phyloP scores from a whole-genome alignment of 257 asterid species.

The Orobanche coerulescens region DNA sequence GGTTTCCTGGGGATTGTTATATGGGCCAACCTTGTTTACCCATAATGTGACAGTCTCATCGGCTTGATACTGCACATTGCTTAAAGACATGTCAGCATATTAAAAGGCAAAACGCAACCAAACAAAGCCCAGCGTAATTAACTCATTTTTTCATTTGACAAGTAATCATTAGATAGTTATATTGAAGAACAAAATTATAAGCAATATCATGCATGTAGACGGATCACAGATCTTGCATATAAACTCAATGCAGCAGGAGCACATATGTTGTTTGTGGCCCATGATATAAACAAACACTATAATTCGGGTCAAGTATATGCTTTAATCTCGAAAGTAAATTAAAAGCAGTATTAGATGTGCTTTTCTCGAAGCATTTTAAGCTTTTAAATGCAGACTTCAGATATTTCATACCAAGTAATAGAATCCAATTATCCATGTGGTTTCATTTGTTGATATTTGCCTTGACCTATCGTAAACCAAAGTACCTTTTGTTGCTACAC shows the following conservation, averaged over 20 bases:
- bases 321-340: background rate
- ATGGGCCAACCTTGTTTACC: slow-evolving; percentile 77
- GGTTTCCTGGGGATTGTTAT: slow-evolving; percentile 78
- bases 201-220: background rate
- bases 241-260: background rate
- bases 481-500: background rate
- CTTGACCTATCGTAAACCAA: slow-evolving; percentile 5
- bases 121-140: background rate
- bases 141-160: background rate
- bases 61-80: slow-evolving; percentile 48
- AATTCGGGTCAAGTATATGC: slow-evolving; percentile 6
- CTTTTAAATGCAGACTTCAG: background rate
- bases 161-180: background rate
- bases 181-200: background rate
- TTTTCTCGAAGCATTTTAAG: background rate
- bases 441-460: background rate
- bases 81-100: background rate
- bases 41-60: slow-evolving; percentile 53
- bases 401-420: background rate
- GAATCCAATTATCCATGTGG: background rate
- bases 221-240: background rate
- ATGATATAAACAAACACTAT: background rate
- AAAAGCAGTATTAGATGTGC: background rate
- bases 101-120: slow-evolving; percentile 13
- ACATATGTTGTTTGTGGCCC: background rate